Evolutionary conservation across 495 filamentous ascomycete species (phyloP).

Genomic region (Apiosordaria backusii): DNA sequence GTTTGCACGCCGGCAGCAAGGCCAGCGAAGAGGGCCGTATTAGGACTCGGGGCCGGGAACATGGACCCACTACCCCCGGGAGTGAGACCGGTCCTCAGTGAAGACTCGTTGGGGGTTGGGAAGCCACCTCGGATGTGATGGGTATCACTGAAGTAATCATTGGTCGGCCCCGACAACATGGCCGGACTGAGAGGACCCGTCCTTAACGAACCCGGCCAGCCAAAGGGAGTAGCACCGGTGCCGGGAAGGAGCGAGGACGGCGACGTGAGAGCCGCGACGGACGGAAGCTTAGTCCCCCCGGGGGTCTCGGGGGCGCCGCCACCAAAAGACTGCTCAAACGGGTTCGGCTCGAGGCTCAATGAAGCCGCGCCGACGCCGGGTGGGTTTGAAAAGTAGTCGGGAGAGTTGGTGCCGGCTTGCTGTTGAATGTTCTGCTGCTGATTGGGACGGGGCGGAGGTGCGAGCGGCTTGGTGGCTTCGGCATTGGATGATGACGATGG

Average conservation of each 20-base stretch:
- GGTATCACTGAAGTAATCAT: slow-evolving; percentile 70
- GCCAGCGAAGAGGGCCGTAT: slow-evolving; percentile 69
- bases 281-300: slow-evolving; percentile 83
- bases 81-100: slow-evolving; percentile 84
- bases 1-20: slow-evolving; percentile 73
- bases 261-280: slow-evolving; percentile 87
- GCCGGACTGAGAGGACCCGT: slow-evolving; percentile 94
- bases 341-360: slow-evolving; percentile 82
- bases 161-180: slow-evolving; percentile 86
- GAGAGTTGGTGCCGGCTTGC: slow-evolving; percentile 45
- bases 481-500: slow-evolving; percentile 36
- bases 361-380: slow-evolving; percentile 44
- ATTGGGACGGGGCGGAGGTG: slow-evolving; percentile 74
- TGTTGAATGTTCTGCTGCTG: slow-evolving; percentile 40
- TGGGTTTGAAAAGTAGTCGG: slow-evolving; percentile 70
- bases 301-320: slow-evolving; percentile 68
- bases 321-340: slow-evolving; percentile 91
- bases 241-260: slow-evolving; percentile 77
- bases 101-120: slow-evolving; percentile 97
- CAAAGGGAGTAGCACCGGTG: slow-evolving; percentile 61
- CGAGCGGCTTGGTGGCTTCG: slow-evolving; percentile 57
- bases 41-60: slow-evolving; percentile 91
- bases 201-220: slow-evolving; percentile 83
- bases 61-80: slow-evolving; percentile 96
- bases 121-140: slow-evolving; percentile 79